A percentile compares a stretch with the other conserved stretches of the same genome.
These are phyloP conservation scores for Oxyria digyna DNA, from an alignment of 148 eudicot genomes.

Conservation along the genomic window DNA sequence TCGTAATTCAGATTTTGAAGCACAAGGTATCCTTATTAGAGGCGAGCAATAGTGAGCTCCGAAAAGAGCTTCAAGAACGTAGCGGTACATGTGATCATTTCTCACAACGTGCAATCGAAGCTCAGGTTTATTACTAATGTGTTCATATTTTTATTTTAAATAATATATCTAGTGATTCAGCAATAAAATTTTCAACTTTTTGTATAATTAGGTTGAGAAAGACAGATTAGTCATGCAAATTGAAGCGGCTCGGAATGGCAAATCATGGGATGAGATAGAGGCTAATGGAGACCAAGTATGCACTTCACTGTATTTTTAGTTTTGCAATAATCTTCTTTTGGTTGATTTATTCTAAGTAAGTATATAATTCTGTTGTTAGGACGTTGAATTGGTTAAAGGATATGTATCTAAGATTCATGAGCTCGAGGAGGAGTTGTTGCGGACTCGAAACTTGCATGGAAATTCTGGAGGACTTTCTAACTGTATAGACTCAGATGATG, in stretches of 20 bases:
- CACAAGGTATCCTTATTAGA: slow-evolving; percentile 86
- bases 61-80: slow-evolving; percentile 63
- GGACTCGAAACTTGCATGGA: slow-evolving; percentile 28
- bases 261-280: slow-evolving; percentile 76
- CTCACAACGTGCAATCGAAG: slow-evolving; percentile 68
- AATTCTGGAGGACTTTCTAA: slow-evolving; percentile 29
- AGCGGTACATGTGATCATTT: slow-evolving; percentile 56
- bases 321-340: neutral
- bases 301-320: neutral
- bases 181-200: slow-evolving; percentile 5
- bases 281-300: slow-evolving; percentile 44
- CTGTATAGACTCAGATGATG: slow-evolving; percentile 48
- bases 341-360: neutral
- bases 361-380: slow-evolving; percentile 25
- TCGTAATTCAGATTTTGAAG: slow-evolving; percentile 50
- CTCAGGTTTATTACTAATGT: slow-evolving; percentile 53
- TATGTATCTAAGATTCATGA: slow-evolving; percentile 72
- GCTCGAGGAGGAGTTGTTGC: slow-evolving; percentile 58
- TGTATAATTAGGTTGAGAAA: slow-evolving; percentile 54
- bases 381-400: slow-evolving; percentile 48
- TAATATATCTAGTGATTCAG: neutral
- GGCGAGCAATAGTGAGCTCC: slow-evolving; percentile 71
- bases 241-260: slow-evolving; percentile 69
- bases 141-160: neutral
- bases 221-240: slow-evolving; percentile 60